Evolutionary conservation across 352 stramenopile species (phyloP).

Genomic region (Phytophthora capsici): DNA sequence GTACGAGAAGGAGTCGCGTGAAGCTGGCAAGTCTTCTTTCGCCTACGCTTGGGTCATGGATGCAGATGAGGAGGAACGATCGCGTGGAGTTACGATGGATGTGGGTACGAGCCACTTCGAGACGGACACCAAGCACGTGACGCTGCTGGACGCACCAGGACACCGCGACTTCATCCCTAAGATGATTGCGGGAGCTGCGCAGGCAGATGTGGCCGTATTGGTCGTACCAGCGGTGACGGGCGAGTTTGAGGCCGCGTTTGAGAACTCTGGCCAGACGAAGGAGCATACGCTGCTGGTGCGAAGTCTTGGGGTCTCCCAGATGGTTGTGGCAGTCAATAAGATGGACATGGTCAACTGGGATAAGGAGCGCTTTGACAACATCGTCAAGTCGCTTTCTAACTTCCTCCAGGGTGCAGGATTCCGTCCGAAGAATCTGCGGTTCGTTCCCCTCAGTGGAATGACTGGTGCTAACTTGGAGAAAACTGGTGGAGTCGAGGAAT

Average conservation of each 20-base stretch:
- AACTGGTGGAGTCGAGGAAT: slow-evolving; percentile 53
- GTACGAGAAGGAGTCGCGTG: slow-evolving; percentile 90
- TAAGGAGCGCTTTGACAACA: slow-evolving; percentile 80
- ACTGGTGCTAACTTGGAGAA: slow-evolving; percentile 84
- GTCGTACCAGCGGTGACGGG: slow-evolving; percentile 95
- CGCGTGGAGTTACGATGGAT: slow-evolving; percentile 98
- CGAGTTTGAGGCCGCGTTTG: slow-evolving; percentile 96
- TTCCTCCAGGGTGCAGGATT: slow-evolving; percentile 85
- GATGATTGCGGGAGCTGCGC: slow-evolving; percentile 96
- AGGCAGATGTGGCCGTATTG: slow-evolving; percentile 93
- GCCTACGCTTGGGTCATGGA: slow-evolving; percentile 96
- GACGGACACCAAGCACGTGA: slow-evolving; percentile 92
- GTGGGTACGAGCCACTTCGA: slow-evolving; percentile 94
- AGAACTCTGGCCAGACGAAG: slow-evolving; percentile 96
- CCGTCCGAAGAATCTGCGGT: slow-evolving; percentile 81
- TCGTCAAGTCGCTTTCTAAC: slow-evolving; percentile 70
- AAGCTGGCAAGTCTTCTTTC: slow-evolving; percentile 95
- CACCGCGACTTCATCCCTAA: slow-evolving; percentile 98
- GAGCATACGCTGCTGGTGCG: slow-evolving; percentile 96
- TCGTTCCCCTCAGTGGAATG: slow-evolving; percentile 90
- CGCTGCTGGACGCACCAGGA: slow-evolving; percentile 96
- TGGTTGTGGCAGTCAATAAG: slow-evolving; percentile 98
- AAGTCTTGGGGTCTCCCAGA: slow-evolving; percentile 93
- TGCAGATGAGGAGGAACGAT: slow-evolving; percentile 85
- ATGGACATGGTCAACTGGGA: slow-evolving; percentile 93